Evolutionary conservation across 75 land plant species (phyloP), one percentile per base, ranked within the genome.

Genomic region (Pinus albicaulis): DNA sequence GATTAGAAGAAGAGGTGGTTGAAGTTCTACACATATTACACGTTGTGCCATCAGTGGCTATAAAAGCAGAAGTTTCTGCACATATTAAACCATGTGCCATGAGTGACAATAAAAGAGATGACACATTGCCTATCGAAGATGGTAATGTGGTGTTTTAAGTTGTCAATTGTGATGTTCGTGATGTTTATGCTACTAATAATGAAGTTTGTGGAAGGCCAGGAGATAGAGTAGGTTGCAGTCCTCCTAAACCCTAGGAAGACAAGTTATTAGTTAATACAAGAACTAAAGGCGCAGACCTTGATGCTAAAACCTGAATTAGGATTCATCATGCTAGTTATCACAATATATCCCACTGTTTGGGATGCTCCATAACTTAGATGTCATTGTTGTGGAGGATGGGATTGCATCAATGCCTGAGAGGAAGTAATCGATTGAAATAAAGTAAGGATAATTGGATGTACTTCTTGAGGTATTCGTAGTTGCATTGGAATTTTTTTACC

Each of bases 11-110:
- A 71, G 78, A 59, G 16, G 69, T 8, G 1, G 77, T 28, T 59
- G 82, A 66, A n/a, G n/a, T n/a, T n/a, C n/a, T n/a, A n/a, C n/a
- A n/a, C n/a, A n/a, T n/a, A n/a, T n/a, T n/a, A n/a, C n/a, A n/a
- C n/a, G n/a, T n/a, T n/a, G n/a, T n/a, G n/a, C n/a, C n/a, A n/a
- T n/a, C n/a, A n/a, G n/a, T n/a, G n/a, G n/a, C n/a, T n/a, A n/a
- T n/a, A n/a, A n/a, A n/a, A n/a, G n/a, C n/a, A n/a, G n/a, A n/a
- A 63, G 79, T 31, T 41, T 71, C 28, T 73, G 89, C 78, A 58
- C 92, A 85, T 38, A 92, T 89, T 31, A 95, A 55, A 60, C 98
- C 98, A 55, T 88, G 88, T 60, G 89, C 86, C 84, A 93, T 61
- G 7, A 95, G 88, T 56, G 98, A 95, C 79, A 76, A 82, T 41